Conservation (phyloP, 208 protist genomes). For the Borovskyia barvae region DNA sequence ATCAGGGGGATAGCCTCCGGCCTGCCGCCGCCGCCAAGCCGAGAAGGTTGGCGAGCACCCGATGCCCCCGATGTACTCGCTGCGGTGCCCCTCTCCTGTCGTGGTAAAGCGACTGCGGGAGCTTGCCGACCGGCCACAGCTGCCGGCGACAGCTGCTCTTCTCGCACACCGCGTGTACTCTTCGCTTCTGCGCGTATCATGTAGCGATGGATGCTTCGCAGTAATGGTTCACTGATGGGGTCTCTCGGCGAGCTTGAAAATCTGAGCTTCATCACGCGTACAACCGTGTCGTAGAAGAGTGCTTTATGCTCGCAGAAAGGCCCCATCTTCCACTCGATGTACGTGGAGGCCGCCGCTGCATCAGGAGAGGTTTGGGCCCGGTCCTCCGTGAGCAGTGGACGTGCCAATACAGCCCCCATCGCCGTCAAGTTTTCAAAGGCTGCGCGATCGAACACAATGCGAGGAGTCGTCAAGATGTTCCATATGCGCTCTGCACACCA, state of each 20-base stretch:
- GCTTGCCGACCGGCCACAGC: background rate
- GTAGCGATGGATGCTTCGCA: slow-evolving; percentile 30
- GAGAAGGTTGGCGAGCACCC: too few relatives aligned
- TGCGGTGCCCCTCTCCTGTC: background rate
- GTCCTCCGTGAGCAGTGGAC: too few relatives aligned
- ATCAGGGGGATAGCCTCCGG: slow-evolving; percentile 10
- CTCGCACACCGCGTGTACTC: too few relatives aligned
- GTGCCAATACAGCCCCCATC: slow-evolving; percentile 3
- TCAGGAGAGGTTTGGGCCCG: too few relatives aligned
- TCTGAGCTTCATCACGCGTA: slow-evolving; percentile 5
- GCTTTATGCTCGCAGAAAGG: slow-evolving; percentile 6
- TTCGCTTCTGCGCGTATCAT: slow-evolving; percentile 27
- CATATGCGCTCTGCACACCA: slow-evolving; percentile 13
- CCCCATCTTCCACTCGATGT: too few relatives aligned
- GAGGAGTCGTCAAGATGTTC: slow-evolving; percentile 16
- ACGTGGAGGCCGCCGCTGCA: too few relatives aligned
- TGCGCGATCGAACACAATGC: slow-evolving; percentile 6
- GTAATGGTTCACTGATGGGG: slow-evolving; percentile 17
- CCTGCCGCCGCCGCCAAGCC: too few relatives aligned
- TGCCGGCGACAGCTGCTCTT: too few relatives aligned
- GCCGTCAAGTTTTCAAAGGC: slow-evolving; percentile 4
- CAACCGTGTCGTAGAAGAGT: slow-evolving; percentile 18
- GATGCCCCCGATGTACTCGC: too few relatives aligned
- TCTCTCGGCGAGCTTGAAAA: slow-evolving; percentile 7
- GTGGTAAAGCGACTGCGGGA: background rate